Evolutionary conservation across 208 protist genomes (phyloP), one percentile per base, ranked within the genome.

Genomic region (Leishmania aethiopica): DNA sequence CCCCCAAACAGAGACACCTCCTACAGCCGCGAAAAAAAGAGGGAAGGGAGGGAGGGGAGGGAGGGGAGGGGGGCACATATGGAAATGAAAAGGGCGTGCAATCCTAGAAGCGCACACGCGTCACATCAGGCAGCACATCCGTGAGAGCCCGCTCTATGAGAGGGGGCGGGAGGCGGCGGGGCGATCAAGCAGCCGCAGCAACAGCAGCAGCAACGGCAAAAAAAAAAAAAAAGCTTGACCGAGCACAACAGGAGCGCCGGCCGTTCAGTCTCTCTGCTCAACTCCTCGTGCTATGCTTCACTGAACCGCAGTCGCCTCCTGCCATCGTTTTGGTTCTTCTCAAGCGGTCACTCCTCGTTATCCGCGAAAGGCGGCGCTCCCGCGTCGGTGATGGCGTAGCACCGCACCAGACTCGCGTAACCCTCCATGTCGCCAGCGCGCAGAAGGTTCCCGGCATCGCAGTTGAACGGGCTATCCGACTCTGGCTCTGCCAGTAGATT

Each of bases 391-490:
- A 95, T 95, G 42, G 90, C 91, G 88, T 97, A 97, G 78, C 90
- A 78, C 11, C 91, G 91, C 74, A 92, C 94, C 40, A 96, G 78
- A 28, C 86, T 89, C 40, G 77, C 53, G 79, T 94, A 97, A 45
- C 92, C 94, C 75, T 90, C 85, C 76, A 78, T 37, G 75, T 97
- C 94, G 3, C 92, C 92, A 8, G 86, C 89, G 0, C 96, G 84
- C 17, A 98, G 64, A 4, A 98, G 83, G 75, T 98, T 98, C 1
- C 95, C 96, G 0, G 96, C 96, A 75, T 98, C 95, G 87, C 96
- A 98, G 89, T 98, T 98, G 80, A 97, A 94, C 5, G 96, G 96
- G 47, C 87, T 96, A 59, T 88, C 83, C 15, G 89, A 79, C 72
- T 96, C 93, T 2, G 96, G 96, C 73, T 97, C 90, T 0, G 93